Base-by-base conservation (phyloP, 163 green algal species). In the Botryococcus braunii region DNA sequence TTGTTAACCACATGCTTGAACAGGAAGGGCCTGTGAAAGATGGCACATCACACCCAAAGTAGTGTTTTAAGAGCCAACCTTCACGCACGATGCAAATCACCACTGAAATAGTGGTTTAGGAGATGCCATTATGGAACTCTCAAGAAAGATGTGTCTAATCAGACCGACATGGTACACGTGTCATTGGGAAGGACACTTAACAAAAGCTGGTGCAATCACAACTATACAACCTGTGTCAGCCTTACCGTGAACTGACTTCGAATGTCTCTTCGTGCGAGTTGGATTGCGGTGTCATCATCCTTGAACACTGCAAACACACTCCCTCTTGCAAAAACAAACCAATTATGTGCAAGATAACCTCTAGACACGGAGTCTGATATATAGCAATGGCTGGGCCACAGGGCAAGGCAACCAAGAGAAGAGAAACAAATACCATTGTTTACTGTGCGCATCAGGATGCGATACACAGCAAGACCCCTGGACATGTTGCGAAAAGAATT, bases 191-290 rank as follows among this genome's bases (percentile, higher is more conserved):
- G n/a, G n/a, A n/a, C 46, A 21, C 46, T 55, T 27, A 21, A 55
- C 46, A 55, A 55, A 55, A 55, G 46, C 17, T 55, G 21, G 46
- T 55, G 21, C 46, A 13, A 55, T 13, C 46, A 55, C 13, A 55
- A 55, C 21, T 21, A 55, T 13, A 21, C 46, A 21, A 13, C 13
- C 17, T 27, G 46, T 13, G 46, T 55, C 21, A 27, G 13, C 13
- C 56, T 49, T 38, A 80, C 78, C 75, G 82, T 61, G 27, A 83
- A 80, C 34, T 74, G 69, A 9, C 2, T 37, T 32, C 78, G 47
- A 21, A 84, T 65, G 32, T 84, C 72, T 11, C 59, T 25, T 4
- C 47, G 41, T 4, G 78, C 74, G 1, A 57, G 62, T 4, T 61
- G 6, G 4, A 83, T 66, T 75, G 83, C 80, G 25, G 49, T 48